A percentile compares a stretch with the other conserved stretches of the same genome.
Conservation (phyloP, 768 basidiomycete genomes). For the Cystobasidium ongulense region DNA sequence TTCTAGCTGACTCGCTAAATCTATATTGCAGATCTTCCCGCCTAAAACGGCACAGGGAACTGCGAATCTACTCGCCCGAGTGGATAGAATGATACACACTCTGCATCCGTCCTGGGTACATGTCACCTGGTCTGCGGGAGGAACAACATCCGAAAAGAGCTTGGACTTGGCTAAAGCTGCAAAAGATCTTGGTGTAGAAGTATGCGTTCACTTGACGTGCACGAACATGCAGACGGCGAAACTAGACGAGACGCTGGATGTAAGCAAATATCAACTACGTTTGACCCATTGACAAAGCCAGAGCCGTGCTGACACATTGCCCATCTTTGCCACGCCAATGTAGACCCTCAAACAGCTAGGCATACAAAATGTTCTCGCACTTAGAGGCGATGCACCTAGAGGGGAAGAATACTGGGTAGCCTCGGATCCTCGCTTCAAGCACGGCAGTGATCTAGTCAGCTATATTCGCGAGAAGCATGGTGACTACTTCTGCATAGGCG, state of each 20-base stretch:
- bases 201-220: constrained; percentile 97
- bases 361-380: constrained; percentile 79
- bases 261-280: constrained; percentile 48
- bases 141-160: constrained; percentile 75
- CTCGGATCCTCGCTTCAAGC: constrained; percentile 69
- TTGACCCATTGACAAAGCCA: not conserved
- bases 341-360: constrained; percentile 70
- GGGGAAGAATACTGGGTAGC: constrained; percentile 90
- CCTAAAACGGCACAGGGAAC: constrained; percentile 83
- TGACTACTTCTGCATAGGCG: constrained; percentile 83
- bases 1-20: not conserved
- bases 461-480: constrained; percentile 80
- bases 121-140: constrained; percentile 97
- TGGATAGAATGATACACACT: constrained; percentile 62
- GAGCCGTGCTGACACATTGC: not conserved
- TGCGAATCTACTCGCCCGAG: constrained; percentile 78
- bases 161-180: constrained; percentile 74
- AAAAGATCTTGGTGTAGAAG: constrained; percentile 73
- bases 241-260: constrained; percentile 79
- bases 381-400: constrained; percentile 89
- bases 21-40: constrained; percentile 64
- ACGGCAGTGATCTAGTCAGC: constrained; percentile 78
- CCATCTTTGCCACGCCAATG: not conserved
- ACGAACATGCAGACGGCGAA: constrained; percentile 98
- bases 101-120: constrained; percentile 76